Base-by-base conservation (phyloP, 371 early-diverging fungal genomes). In the Syncephalastrum monosporum region DNA sequence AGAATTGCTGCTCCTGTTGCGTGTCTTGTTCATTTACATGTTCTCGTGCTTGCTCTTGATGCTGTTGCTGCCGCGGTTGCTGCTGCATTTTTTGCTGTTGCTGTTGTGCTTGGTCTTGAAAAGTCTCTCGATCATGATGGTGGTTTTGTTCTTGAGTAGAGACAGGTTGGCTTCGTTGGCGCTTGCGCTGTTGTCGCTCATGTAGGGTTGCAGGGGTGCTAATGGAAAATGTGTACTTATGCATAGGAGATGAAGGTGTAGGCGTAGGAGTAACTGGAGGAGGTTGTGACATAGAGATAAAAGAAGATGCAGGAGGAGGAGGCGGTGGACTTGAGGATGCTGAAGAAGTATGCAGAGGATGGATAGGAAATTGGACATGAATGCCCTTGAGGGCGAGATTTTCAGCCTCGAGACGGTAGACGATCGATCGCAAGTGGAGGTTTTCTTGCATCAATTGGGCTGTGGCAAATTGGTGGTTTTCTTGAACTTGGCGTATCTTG, bases 401-500 rank as follows among this genome's bases (percentile, higher is more conserved):
- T 52, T 79, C 77, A 3, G 65, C 49, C 50, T 79, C 71, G 16
- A 79, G 48, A n/a, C 68, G 60, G 42, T 66, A 62, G 17, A 79
- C 63, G 29, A 71, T 55, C 2, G 67, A 57, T 29, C 71, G 58
- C 4, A 79, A 48, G 17, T 68, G 67, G 12, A 71, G 74, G 24
- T 80, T 80, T 59, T 80, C 81, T 8, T 60, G 64, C 17, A 75
- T 42, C 1, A 75, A 53, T 21, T 73, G 70, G 17, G 70, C 27
- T 1, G 72, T 73, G 1, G 64, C 56, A 15, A 71, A 27, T 3
- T 67, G 45, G 33, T 80, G 61, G 70, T 74, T 50, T 60, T 84
- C 74, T 72, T 84, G 71, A 65, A 83, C 48, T 67, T 78, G 64
- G 62, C 82, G 74, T 59, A 90, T 77, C 33, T 83, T 82, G 25